Evolutionary conservation across 1,284 basidiomycete genomes (phyloP), one percentile per base, ranked within the genome.

Genomic region (Xerocomus minutiporus): DNA sequence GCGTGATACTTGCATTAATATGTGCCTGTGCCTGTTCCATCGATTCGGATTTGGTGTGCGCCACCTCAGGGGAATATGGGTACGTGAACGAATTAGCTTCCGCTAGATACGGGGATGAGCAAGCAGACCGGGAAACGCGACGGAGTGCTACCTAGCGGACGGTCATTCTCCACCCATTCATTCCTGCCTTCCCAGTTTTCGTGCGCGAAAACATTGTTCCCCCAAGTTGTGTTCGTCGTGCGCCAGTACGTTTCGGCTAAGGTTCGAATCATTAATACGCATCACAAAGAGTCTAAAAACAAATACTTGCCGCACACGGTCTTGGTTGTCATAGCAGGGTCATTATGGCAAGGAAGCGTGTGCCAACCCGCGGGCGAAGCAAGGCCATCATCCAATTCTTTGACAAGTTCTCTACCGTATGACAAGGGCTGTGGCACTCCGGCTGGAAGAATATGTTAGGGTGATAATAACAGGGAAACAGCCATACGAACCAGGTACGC

Each of bases 341-440:
- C 86, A 56, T 79, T 78, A 15, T 67, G 62, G 56, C 68, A 73
- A 23, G 86, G 87, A 31, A 91, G 71, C 1, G 83, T 69, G 67
- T 97, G 93, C 94, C 94, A 97, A 12, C 94, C 94, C 34, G 80
- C 75, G 23, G 94, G 93, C 43, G 89, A 93, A 5, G 93, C 91
- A 15, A 85, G 68, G 1, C 67, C 62, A 39, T 68, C 66, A 12
- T 57, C 65, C 9, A 59, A 48, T 46, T 68, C 66, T 8, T 58
- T 57, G 3, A 55, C 40, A 0, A 38, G 0, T 8, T 53, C 54
- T 45, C 66, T 63, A 29, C 69, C 67, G 23, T 59, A 70, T 1
- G 54, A 13, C 2, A 68, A 39, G 2, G 65, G 50, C 38, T 58
- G 55, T n/a, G 41, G 2, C 1, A 8, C n/a, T 2, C 8, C 38